phyloP scores from a whole-genome alignment of 164 flowering plant genomes.

The Stephania japonica region DNA sequence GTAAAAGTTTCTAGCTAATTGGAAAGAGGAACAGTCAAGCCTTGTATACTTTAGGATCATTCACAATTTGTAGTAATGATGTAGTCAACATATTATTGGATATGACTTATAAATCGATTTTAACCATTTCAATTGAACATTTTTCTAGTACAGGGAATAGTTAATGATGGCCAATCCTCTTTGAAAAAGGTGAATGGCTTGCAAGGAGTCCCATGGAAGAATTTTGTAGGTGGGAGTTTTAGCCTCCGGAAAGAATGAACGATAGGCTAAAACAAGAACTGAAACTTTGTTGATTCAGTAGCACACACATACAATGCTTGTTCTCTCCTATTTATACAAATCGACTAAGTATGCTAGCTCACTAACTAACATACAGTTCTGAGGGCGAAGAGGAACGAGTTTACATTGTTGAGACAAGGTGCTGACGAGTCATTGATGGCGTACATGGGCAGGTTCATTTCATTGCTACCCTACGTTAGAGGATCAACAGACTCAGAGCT shows the following conservation, averaged over 20 bases:
- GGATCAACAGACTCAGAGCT: too few species aligned
- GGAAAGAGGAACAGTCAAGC: background rate
- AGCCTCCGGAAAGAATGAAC: constrained; percentile 34
- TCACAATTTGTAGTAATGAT: background rate
- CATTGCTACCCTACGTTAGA: too few species aligned
- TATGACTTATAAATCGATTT: background rate
- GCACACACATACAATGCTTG: too few species aligned
- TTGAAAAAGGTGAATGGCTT: constrained; percentile 38
- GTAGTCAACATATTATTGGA: background rate
- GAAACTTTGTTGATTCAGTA: too few species aligned
- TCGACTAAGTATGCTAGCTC: too few species aligned
- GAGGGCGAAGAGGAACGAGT: too few species aligned
- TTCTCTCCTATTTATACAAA: too few species aligned
- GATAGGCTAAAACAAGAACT: too few species aligned
- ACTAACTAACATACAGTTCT: too few species aligned
- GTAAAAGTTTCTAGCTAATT: background rate
- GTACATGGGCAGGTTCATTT: too few species aligned
- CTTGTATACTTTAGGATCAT: background rate
- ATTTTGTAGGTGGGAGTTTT: constrained; percentile 47
- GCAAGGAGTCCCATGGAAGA: constrained; percentile 78
- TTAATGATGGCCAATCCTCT: constrained; percentile 35
- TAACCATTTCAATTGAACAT: background rate
- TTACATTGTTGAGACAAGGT: too few species aligned
- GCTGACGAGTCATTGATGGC: too few species aligned
- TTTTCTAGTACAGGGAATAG: constrained; percentile 36